A percentile compares a stretch with the other conserved stretches of the same genome.
Evolutionary conservation across 768 basidiomycete genomes (phyloP).

Genomic region (Lentinula edodes): DNA sequence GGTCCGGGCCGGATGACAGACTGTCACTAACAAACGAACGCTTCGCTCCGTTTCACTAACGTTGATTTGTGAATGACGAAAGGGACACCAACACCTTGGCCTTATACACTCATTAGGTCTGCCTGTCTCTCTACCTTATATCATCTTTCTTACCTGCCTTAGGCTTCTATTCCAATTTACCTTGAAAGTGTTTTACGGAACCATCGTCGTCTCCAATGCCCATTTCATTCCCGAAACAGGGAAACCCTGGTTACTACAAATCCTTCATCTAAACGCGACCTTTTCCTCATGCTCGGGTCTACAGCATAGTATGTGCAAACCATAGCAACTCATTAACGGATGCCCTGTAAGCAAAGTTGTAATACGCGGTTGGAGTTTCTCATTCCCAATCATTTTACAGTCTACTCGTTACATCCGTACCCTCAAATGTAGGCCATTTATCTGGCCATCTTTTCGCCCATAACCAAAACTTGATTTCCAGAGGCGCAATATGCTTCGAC

Average conservation of each 20-base stretch:
- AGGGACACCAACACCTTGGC: constrained; percentile 49
- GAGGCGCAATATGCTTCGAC: constrained; percentile 73
- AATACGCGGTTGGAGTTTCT: not conserved
- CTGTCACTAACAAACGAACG: not conserved
- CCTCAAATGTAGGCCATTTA: constrained; percentile 44
- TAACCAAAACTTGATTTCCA: constrained; percentile 17
- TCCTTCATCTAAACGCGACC: not conserved
- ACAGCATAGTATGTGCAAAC: constrained; percentile 79
- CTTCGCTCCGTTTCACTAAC: too few relatives aligned
- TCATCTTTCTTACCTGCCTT: not conserved
- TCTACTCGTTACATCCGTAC: constrained; percentile 69
- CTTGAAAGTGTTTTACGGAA: constrained; percentile 87
- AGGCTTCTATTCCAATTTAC: constrained; percentile 76
- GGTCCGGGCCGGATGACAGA: not conserved
- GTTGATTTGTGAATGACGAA: constrained; percentile 19
- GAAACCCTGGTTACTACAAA: constrained; percentile 48
- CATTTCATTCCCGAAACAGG: constrained; percentile 69
- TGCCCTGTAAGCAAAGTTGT: constrained; percentile 55
- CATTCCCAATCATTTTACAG: constrained; percentile 27
- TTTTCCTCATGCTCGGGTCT: constrained; percentile 3
- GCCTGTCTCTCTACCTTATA: constrained; percentile 2
- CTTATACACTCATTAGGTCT: constrained; percentile 66
- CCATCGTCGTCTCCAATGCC: constrained; percentile 78
- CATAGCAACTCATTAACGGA: constrained; percentile 86
- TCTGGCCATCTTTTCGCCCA: too few relatives aligned